Evolutionary conservation across 148 eudicot species (phyloP).

Genomic region (Camellia granthamiana): DNA sequence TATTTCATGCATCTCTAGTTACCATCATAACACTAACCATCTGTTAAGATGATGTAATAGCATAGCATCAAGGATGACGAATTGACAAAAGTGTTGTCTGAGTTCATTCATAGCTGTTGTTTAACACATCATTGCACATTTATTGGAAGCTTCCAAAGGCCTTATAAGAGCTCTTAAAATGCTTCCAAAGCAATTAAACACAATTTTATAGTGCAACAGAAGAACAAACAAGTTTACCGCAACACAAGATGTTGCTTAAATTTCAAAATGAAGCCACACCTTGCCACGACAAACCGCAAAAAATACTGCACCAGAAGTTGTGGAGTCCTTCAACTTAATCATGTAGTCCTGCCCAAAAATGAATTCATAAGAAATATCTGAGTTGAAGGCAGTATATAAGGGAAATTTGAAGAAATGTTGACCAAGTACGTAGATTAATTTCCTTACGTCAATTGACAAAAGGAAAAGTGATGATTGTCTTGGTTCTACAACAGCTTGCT

Average conservation of each 20-base stretch:
- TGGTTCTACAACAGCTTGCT: conserved; percentile 96
- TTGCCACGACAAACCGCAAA: conserved; percentile 99
- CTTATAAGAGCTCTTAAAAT: neutral
- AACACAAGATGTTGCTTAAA: neutral
- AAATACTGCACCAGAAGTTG: conserved; percentile 84
- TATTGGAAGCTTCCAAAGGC: neutral
- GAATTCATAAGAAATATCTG: conserved; percentile 18
- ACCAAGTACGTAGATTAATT: neutral
- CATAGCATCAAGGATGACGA: neutral
- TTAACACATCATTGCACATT: neutral
- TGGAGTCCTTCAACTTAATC: conserved; percentile 71
- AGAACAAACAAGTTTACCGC: neutral
- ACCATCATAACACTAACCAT: neutral
- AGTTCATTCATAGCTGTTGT: neutral
- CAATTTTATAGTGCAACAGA: neutral
- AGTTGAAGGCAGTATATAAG: conserved; percentile 17
- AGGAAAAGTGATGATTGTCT: conserved; percentile 92
- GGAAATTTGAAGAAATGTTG: neutral
- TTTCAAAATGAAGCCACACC: conserved; percentile 40
- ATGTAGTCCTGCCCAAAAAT: conserved; percentile 67
- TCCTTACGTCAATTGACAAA: conserved; percentile 72
- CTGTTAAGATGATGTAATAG: neutral
- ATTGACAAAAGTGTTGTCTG: neutral
- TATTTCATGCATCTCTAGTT: neutral
- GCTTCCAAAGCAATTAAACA: neutral